A percentile compares a stretch with the other conserved stretches of the same genome.
phyloP scores from a whole-genome alignment of 441 rosid genomes.

The Populus hybrid region DNA sequence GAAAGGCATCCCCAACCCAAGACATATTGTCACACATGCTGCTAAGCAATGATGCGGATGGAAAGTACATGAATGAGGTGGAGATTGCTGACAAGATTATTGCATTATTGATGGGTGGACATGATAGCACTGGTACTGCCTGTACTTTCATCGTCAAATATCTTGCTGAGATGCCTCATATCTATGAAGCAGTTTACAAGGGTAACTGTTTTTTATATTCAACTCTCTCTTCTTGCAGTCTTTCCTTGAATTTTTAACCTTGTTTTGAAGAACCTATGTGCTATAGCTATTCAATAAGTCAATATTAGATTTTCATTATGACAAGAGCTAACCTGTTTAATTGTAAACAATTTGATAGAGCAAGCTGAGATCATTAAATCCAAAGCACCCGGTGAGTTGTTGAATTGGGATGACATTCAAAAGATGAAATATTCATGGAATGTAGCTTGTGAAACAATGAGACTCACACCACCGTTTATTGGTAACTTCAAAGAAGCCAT shows the following conservation, averaged over 20 bases:
- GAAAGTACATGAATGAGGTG: slow-evolving; percentile 24
- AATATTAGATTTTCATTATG: too few species aligned
- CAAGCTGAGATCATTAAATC: slow-evolving; percentile 15
- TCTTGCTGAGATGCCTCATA: slow-evolving; percentile 36
- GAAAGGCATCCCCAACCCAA: slow-evolving; percentile 17
- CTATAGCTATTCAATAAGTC: too few species aligned
- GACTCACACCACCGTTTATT: slow-evolving; percentile 10
- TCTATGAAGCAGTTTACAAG: slow-evolving; percentile 32
- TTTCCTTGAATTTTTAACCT: too few species aligned
- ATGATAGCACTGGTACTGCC: slow-evolving; percentile 41
- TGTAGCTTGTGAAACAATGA: slow-evolving; percentile 19
- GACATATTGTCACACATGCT: slow-evolving; percentile 43
- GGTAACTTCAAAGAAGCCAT: slow-evolving; percentile 22
- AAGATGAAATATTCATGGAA: slow-evolving; percentile 28
- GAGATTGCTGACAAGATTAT: slow-evolving; percentile 45
- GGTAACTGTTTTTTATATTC: background rate
- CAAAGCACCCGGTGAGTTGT: slow-evolving; percentile 11
- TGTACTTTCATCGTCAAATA: slow-evolving; percentile 37
- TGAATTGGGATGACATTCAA: slow-evolving; percentile 18
- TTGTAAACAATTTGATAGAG: slow-evolving; percentile 1
- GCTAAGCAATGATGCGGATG: slow-evolving; percentile 20
- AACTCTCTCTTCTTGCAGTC: too few species aligned
- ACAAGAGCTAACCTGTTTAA: background rate
- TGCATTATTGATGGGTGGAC: slow-evolving; percentile 41
- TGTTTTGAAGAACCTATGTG: too few species aligned